These are phyloP conservation scores for Fomitiporia mediterranea DNA, from an alignment of 1,284 basidiomycete genomes.

Conservation along the genomic window DNA sequence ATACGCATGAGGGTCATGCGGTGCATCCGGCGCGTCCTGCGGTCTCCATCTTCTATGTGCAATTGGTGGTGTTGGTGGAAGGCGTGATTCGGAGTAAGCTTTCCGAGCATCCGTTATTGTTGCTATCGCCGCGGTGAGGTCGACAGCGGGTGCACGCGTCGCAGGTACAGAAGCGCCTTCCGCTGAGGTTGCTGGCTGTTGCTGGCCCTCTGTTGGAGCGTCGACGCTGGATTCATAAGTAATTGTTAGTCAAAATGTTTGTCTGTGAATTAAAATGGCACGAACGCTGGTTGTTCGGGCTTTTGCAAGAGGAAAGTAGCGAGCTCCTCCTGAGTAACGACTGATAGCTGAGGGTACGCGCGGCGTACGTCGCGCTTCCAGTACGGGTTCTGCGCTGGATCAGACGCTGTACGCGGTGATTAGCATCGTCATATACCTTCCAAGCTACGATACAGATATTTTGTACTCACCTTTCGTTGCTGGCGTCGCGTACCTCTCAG, in stretches of 20 bases:
- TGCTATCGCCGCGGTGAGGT: slow-evolving; percentile 68
- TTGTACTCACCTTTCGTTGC: slow-evolving; percentile 72
- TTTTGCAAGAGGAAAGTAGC: slow-evolving; percentile 81
- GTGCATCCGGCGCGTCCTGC: slow-evolving; percentile 60
- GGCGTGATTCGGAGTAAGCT: slow-evolving; percentile 56
- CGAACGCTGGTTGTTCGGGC: slow-evolving; percentile 62
- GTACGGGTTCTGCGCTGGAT: slow-evolving; percentile 83
- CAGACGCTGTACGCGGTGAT: slow-evolving; percentile 52
- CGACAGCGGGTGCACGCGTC: slow-evolving; percentile 39
- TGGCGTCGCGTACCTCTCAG: slow-evolving; percentile 81
- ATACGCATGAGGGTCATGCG: slow-evolving; percentile 72
- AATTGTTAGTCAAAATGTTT: slow-evolving; percentile 18
- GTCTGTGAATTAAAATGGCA: slow-evolving; percentile 24
- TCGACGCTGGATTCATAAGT: slow-evolving; percentile 42
- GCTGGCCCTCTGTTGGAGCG: slow-evolving; percentile 45
- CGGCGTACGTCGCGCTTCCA: slow-evolving; percentile 93
- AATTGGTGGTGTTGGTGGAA: slow-evolving; percentile 70
- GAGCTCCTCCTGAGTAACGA: slow-evolving; percentile 77
- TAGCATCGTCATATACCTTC: slow-evolving; percentile 10
- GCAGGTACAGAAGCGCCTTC: slow-evolving; percentile 41
- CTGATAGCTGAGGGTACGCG: slow-evolving; percentile 83
- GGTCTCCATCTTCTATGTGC: slow-evolving; percentile 70
- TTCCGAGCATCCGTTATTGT: slow-evolving; percentile 57
- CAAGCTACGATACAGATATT: slow-evolving; percentile 15
- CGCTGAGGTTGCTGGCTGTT: slow-evolving; percentile 30